Evolutionary conservation across 2,329 filamentous ascomycete species (phyloP).

Genomic region (Monosporascus sp.): DNA sequence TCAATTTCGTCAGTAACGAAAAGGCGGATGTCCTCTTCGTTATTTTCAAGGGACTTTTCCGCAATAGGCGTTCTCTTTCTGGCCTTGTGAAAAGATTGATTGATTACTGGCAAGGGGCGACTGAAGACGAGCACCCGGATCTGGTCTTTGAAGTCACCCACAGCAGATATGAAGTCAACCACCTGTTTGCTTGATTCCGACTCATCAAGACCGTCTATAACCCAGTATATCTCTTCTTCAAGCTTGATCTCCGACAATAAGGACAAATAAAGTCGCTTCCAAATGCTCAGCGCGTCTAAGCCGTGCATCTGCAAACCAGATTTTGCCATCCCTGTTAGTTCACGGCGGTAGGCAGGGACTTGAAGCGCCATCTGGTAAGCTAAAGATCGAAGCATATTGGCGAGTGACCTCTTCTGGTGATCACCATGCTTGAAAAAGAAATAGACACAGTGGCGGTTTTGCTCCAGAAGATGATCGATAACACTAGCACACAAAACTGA

Average conservation of each 20-base stretch:
- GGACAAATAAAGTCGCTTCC: conserved; percentile 1
- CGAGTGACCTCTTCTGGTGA: conserved; percentile 4
- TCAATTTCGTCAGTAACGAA: conserved; percentile 12
- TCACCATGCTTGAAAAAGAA: conserved; percentile 11
- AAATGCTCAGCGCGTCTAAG: neutral
- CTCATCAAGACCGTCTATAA: conserved; percentile 6
- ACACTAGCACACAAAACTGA: conserved; percentile 7
- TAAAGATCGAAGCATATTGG: conserved; percentile 9
- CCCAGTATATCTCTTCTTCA: neutral
- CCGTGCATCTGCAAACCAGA: neutral
- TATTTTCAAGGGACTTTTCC: conserved; percentile 7
- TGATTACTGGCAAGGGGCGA: conserved; percentile 5
- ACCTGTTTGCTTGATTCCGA: conserved; percentile 2
- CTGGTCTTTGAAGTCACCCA: neutral
- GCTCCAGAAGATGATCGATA: conserved; percentile 6
- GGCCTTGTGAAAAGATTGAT: conserved; percentile 7
- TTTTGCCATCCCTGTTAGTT: conserved; percentile 1
- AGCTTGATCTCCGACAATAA: neutral
- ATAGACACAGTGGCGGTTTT: conserved; percentile 3
- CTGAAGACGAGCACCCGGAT: conserved; percentile 6
- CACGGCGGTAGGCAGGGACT: neutral
- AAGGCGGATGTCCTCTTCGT: conserved; percentile 9
- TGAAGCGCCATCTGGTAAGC: conserved; percentile 9
- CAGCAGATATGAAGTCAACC: conserved; percentile 2
- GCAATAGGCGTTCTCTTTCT: neutral